Base-by-base conservation (phyloP, 768 basidiomycete species). In the Pulveroboletus ravenelii region DNA sequence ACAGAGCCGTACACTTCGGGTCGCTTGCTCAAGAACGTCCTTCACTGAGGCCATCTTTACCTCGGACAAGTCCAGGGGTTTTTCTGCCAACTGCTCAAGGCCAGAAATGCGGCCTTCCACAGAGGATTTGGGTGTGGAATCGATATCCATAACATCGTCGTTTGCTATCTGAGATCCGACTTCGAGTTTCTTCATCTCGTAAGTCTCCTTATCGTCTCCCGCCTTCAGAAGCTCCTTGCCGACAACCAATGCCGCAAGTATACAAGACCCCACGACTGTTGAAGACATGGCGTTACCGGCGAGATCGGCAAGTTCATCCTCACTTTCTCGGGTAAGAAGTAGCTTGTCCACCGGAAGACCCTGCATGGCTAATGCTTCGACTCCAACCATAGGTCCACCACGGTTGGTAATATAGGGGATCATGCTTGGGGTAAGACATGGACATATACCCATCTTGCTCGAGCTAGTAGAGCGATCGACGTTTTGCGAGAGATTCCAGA, bases 241-340 rank as follows among this genome's bases (percentile, higher is more conserved):
- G 1, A 84, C 69, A 10, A 87, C 78, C 40, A 97, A 73, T 0
- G 92, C 91, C 15, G 87, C 84, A 48, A 95, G 71, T 55, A 96
- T 89, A 55, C 90, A 86, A 3, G 90, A 80, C 1, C 94, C 94
- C 29, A 97, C 93, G 23, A 96, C 94, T 1, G 94, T 96, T 5
- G 93, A 91, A 1, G 93, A 93, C 94, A 97, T 97, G 52, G 94
- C 94, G 62, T 97, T 97, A 2, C 94, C 94, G 17, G 94, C 93
- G 14, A 97, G 76, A 68, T 96, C 93, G 3, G 93, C 91, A 7
- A 97, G 76, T 52, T 97, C 87, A 66, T 96, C 94, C 66, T 94
- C 89, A 15, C 81, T 90, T 70, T 97, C 94, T 45, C 92, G 85
- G 2, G 94, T 96, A 47, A 97, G 77, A 17, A 96, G 77, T 2